A percentile compares a stretch with the other conserved stretches of the same genome.
These are phyloP conservation scores for Mycena citricolor DNA, from an alignment of 1,284 basidiomycete genomes.

Conservation along the genomic window DNA sequence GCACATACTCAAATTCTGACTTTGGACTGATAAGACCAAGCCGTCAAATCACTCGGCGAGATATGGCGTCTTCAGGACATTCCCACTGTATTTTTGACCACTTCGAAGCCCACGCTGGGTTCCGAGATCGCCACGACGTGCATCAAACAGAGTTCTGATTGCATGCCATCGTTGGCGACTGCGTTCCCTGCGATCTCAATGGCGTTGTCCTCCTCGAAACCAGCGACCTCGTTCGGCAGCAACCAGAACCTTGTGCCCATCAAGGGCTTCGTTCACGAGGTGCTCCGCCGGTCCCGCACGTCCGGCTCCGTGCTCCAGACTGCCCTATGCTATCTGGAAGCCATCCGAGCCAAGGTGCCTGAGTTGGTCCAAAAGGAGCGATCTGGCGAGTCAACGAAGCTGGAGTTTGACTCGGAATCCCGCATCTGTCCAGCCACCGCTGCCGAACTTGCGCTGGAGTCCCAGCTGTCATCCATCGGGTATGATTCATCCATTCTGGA, in stretches of 20 bases:
- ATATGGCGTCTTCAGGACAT: conserved; percentile 76
- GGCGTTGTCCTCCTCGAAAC: neutral
- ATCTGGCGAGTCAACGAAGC: conserved; percentile 36
- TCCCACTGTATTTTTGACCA: conserved; percentile 56
- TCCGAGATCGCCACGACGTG: conserved; percentile 19
- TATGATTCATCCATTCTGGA: conserved; percentile 11
- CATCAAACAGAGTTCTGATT: no score
- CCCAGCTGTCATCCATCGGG: conserved; percentile 23
- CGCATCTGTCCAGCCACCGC: conserved; percentile 49
- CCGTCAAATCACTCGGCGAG: conserved; percentile 69
- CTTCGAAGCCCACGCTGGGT: conserved; percentile 34
- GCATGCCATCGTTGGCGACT: no score
- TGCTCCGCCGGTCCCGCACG: conserved; percentile 71
- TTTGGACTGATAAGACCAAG: conserved; percentile 57
- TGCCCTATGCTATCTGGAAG: conserved; percentile 77
- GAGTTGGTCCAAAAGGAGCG: conserved; percentile 55
- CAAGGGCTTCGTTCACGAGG: conserved; percentile 74
- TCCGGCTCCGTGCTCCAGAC: conserved; percentile 75
- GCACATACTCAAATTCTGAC: conserved; percentile 18
- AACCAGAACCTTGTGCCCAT: conserved; percentile 50
- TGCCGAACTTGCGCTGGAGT: conserved; percentile 38
- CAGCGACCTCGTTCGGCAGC: conserved; percentile 7
- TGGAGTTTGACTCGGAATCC: conserved; percentile 42
- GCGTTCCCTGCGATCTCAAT: conserved; percentile 14
- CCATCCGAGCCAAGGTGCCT: conserved; percentile 64